Evolutionary conservation across 805 yeast species (phyloP).

Genomic region (Monosporozyma aerobia): DNA sequence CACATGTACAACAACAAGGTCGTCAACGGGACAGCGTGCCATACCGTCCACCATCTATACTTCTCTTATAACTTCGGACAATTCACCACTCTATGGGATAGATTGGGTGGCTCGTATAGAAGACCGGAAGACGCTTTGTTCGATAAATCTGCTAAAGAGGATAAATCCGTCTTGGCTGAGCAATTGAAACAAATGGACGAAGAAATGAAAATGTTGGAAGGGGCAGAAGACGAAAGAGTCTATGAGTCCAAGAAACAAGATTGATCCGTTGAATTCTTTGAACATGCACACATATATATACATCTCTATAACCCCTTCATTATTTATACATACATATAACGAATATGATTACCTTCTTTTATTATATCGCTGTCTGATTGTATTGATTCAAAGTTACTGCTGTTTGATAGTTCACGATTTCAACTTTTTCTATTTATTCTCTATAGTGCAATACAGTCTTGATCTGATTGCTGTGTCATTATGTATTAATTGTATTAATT

Average conservation of each 20-base stretch:
- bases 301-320: not conserved
- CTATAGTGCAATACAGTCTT: too few species aligned
- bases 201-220: slow-evolving; percentile 74
- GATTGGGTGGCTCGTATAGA: slow-evolving; percentile 89
- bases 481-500: too few species aligned
- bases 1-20: slow-evolving; percentile 88
- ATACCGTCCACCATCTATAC: slow-evolving; percentile 91
- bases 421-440: too few species aligned
- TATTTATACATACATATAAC: too few species aligned
- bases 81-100: slow-evolving; percentile 96
- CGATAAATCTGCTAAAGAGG: slow-evolving; percentile 50
- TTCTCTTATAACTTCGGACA: slow-evolving; percentile 98
- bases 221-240: slow-evolving; percentile 62
- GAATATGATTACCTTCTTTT: too few species aligned
- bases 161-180: slow-evolving; percentile 52
- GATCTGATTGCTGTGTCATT: too few species aligned
- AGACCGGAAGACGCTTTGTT: slow-evolving; percentile 83
- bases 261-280: not conserved
- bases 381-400: too few species aligned
- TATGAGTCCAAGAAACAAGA: slow-evolving; percentile 38
- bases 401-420: too few species aligned
- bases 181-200: slow-evolving; percentile 70
- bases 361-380: too few species aligned
- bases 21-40: slow-evolving; percentile 97
- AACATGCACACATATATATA: not conserved